phyloP scores from a whole-genome alignment of 1,284 basidiomycete species.

The Somion occarium region DNA sequence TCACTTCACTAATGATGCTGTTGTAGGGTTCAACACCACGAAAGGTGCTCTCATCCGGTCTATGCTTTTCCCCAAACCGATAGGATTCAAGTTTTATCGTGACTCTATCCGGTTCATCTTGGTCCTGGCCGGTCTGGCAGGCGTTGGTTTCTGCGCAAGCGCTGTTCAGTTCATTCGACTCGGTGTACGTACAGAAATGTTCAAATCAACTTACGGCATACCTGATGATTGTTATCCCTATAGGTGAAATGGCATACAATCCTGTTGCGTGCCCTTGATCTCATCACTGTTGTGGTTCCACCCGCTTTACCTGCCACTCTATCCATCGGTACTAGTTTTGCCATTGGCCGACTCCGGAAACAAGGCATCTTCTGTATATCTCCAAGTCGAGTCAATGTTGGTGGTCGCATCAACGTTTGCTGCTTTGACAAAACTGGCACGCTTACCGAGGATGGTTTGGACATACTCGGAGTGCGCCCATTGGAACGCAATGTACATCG shows the following conservation, averaged over 20 bases:
- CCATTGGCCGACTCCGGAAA: constrained; percentile 86
- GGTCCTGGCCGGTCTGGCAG: constrained; percentile 86
- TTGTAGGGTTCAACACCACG: constrained; percentile 89
- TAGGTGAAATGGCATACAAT: constrained; percentile 91
- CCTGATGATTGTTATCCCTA: not conserved
- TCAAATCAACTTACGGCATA: constrained; percentile 11
- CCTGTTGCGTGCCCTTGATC: constrained; percentile 86
- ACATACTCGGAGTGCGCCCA: constrained; percentile 89
- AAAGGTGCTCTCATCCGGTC: constrained; percentile 95
- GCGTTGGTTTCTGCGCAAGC: constrained; percentile 83
- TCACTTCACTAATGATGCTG: constrained; percentile 1
- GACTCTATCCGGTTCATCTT: constrained; percentile 97
- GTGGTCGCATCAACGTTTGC: constrained; percentile 95
- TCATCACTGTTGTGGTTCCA: constrained; percentile 98
- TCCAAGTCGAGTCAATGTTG: constrained; percentile 94
- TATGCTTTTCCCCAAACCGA: constrained; percentile 98
- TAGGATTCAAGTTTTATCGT: constrained; percentile 96
- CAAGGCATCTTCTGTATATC: constrained; percentile 95
- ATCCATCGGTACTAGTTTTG: constrained; percentile 97
- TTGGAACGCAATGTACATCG: constrained; percentile 70
- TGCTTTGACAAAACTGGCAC: constrained; percentile 99
- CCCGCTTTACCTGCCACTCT: constrained; percentile 96
- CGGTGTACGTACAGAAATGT: constrained; percentile 45
- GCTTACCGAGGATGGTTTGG: constrained; percentile 95
- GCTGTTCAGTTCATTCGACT: constrained; percentile 91